Base-by-base conservation (phyloP, 2,329 filamentous ascomycete genomes). In the Cytospora mali region DNA sequence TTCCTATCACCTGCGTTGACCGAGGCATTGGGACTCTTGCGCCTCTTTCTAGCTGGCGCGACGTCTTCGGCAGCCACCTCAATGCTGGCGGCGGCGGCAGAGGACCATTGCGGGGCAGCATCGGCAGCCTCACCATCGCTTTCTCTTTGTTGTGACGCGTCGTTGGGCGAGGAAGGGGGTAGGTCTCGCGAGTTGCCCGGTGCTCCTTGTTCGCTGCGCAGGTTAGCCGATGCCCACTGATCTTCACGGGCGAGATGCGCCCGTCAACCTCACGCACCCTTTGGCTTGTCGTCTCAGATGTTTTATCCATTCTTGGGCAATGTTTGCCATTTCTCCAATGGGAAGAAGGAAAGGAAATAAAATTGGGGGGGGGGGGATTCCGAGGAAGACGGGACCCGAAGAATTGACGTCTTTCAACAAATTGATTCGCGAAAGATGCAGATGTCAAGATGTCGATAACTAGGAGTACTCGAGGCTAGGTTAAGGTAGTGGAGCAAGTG, bases 21-120 rank as follows among this genome's bases (percentile, higher is more conserved):
- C 0, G 61, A 63, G 23, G 23, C 55, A 0, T 56, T 51, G 0
- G 64, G 64, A 0, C 56, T 61, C 27, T 62, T 65, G 2, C 63
- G 25, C 23, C 52, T 49, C 50, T 65, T 65, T 18, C 51, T 27
- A 1, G 56, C 48, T 0, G 52, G 64, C 35, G 57, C 9, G 2
- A 10, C 27, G 54, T 60, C 50, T 14, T 60, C 58, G 10, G 2
- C 13, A 23, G 3, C 39, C 1, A 14, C 35, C 18, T 48, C 50
- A 16, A 2, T 27, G 18, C 14, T 5, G 35, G 27, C 2, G 6
- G n/a, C 6, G 6, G 3, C 18, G 0, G 21, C 50, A 27, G 9
- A 7, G 2, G 50, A 27, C 10, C 7, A 9, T 33, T 29, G 57
- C 3, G 7, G 49, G 6, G 50, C 33, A 31, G 3, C 25, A 54